Conservation (phyloP, 2,329 filamentous ascomycete species). For the Dactylellina leptospora region DNA sequence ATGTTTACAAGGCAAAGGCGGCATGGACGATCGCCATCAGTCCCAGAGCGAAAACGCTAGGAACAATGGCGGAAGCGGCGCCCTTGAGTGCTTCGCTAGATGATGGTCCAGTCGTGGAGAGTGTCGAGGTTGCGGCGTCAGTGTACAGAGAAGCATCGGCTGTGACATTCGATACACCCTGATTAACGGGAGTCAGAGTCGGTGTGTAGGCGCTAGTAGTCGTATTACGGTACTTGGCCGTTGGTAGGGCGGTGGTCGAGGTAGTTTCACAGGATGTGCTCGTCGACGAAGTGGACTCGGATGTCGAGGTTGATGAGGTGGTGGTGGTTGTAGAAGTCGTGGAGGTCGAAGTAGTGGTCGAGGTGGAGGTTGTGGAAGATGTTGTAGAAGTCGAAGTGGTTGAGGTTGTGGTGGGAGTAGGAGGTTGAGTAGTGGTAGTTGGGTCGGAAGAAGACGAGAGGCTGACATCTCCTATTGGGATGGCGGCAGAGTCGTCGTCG, state of each 20-base stretch:
- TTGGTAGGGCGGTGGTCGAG: background rate
- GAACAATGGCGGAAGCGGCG: slow-evolving; percentile 25
- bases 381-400: slow-evolving; percentile 22
- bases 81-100: slow-evolving; percentile 17
- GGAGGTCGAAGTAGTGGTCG: slow-evolving; percentile 7
- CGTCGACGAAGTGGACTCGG: slow-evolving; percentile 5
- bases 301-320: background rate
- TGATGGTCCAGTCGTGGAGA: slow-evolving; percentile 14
- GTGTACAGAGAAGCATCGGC: slow-evolving; percentile 47
- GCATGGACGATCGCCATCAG: slow-evolving; percentile 37
- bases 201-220: slow-evolving; percentile 38
- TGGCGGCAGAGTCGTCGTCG: slow-evolving; percentile 23
- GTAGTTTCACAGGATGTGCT: slow-evolving; percentile 25
- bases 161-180: slow-evolving; percentile 42
- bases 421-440: slow-evolving; percentile 7
- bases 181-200: slow-evolving; percentile 50
- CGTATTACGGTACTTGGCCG: slow-evolving; percentile 12
- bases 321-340: slow-evolving; percentile 8
- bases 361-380: slow-evolving; percentile 7
- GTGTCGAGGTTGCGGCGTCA: slow-evolving; percentile 25
- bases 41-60: slow-evolving; percentile 43
- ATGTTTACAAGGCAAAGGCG: slow-evolving; percentile 42
- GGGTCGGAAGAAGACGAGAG: slow-evolving; percentile 29
- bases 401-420: slow-evolving; percentile 26
- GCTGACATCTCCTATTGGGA: slow-evolving; percentile 16